phyloP scores from a whole-genome alignment of 345 rosid genomes.

The Pugionium dolabratum region DNA sequence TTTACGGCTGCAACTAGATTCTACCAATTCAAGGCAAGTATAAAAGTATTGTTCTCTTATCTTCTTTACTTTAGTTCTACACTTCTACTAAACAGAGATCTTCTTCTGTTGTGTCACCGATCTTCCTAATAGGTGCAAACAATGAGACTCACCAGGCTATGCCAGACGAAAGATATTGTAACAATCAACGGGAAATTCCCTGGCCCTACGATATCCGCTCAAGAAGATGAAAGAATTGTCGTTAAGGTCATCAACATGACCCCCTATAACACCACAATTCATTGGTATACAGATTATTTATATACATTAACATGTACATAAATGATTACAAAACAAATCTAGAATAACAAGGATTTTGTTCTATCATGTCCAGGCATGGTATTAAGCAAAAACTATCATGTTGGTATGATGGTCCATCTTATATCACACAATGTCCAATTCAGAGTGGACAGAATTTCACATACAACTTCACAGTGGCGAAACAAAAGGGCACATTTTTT shows the following conservation, averaged over 20 bases:
- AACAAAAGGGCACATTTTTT: constrained; percentile 76
- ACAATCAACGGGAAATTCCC: constrained; percentile 70
- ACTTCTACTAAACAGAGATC: constrained; percentile 18
- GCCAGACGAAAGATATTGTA: constrained; percentile 64
- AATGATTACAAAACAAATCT: background rate
- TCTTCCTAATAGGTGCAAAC: constrained; percentile 55
- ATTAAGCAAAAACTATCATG: constrained; percentile 76
- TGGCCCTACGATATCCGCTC: constrained; percentile 72
- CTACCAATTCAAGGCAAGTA: constrained; percentile 69
- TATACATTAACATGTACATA: background rate
- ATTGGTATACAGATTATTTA: constrained; percentile 52
- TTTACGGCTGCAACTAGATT: constrained; percentile 56
- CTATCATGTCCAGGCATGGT: constrained; percentile 63
- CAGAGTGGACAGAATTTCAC: constrained; percentile 74
- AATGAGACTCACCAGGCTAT: constrained; percentile 56
- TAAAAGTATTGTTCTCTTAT: background rate
- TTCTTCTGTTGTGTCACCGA: constrained; percentile 1
- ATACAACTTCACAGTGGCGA: constrained; percentile 63
- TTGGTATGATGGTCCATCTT: constrained; percentile 91
- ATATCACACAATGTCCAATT: constrained; percentile 87
- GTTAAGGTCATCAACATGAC: constrained; percentile 69
- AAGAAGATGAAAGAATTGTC: constrained; percentile 69
- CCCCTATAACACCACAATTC: constrained; percentile 77
- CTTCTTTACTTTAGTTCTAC: background rate
- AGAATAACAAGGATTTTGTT: background rate